Conservation (phyloP, 2,329 filamentous ascomycete species). For the Elsinoe fawcettii region DNA sequence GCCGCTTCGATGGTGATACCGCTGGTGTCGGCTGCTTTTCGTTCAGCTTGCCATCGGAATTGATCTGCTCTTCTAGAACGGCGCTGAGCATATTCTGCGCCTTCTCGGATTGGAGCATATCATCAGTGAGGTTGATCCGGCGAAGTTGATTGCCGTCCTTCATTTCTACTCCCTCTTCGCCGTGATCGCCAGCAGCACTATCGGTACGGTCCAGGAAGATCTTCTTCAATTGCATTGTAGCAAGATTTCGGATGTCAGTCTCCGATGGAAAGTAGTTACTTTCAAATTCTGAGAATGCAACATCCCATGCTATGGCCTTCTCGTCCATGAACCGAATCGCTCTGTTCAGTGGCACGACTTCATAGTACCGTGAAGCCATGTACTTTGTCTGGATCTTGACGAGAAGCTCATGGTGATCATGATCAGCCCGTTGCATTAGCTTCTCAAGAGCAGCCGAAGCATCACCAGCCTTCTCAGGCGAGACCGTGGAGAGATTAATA, state of each 20-base stretch:
- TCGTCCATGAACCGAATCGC: conserved; percentile 86
- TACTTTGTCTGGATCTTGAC: conserved; percentile 82
- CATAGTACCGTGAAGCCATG: conserved; percentile 90
- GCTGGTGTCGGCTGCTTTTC: not conserved
- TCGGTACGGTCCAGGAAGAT: conserved; percentile 85
- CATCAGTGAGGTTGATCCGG: conserved; percentile 35
- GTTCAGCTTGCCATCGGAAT: conserved; percentile 4
- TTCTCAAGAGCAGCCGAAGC: conserved; percentile 76
- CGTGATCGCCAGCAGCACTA: conserved; percentile 48
- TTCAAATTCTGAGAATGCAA: conserved; percentile 83
- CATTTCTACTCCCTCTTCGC: conserved; percentile 56
- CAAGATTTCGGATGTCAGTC: conserved; percentile 88
- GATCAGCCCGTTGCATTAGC: conserved; percentile 69
- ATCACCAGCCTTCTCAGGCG: conserved; percentile 75
- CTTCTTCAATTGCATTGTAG: conserved; percentile 85
- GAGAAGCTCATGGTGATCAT: conserved; percentile 69
- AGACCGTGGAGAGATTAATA: conserved; percentile 84
- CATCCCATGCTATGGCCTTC: conserved; percentile 89
- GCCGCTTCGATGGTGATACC: not conserved
- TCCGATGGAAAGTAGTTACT: conserved; percentile 87
- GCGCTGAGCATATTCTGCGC: conserved; percentile 56
- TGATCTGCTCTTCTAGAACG: conserved; percentile 55
- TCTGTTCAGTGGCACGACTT: conserved; percentile 86
- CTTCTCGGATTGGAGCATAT: conserved; percentile 48
- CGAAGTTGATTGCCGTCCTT: conserved; percentile 25